Conservation (phyloP, 2,329 filamentous ascomycete genomes). For the Talaromyces sp. region DNA sequence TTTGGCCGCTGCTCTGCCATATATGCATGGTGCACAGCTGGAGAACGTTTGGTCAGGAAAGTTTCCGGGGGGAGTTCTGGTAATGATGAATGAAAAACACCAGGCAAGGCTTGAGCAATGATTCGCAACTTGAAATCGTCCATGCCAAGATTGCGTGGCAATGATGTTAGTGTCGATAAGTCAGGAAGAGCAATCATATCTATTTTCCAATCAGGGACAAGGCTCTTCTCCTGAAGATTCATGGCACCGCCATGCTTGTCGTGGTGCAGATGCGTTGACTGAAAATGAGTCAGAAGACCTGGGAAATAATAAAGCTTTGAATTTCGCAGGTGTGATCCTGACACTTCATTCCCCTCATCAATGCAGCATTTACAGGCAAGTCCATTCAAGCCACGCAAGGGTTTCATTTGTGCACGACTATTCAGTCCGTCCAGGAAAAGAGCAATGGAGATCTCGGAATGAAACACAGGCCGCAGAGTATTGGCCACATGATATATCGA, state of each 20-base stretch:
- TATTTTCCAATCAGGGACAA: slow-evolving; percentile 53
- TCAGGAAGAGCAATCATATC: slow-evolving; percentile 62
- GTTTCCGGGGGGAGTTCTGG: slow-evolving; percentile 9
- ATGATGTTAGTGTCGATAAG: slow-evolving; percentile 24
- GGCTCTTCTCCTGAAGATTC: slow-evolving; percentile 24
- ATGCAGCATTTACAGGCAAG: slow-evolving; percentile 56
- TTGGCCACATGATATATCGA: slow-evolving; percentile 62
- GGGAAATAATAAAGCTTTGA: slow-evolving; percentile 29
- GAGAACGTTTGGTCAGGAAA: slow-evolving; percentile 7
- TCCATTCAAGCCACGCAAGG: slow-evolving; percentile 53
- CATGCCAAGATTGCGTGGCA: slow-evolving; percentile 41
- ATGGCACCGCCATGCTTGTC: slow-evolving; percentile 21
- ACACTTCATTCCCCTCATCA: slow-evolving; percentile 18
- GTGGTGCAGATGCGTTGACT: slow-evolving; percentile 36
- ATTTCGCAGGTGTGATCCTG: background rate
- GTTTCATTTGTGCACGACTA: slow-evolving; percentile 57
- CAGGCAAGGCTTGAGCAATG: slow-evolving; percentile 52
- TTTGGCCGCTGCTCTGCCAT: slow-evolving; percentile 2
- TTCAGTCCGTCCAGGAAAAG: slow-evolving; percentile 60
- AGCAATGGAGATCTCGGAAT: slow-evolving; percentile 54
- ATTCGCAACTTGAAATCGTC: slow-evolving; percentile 54
- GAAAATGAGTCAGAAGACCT: slow-evolving; percentile 37
- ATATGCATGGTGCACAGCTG: slow-evolving; percentile 4
- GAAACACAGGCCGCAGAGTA: slow-evolving; percentile 57
- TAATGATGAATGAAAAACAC: slow-evolving; percentile 30